Evolutionary conservation across 116 monocot species (phyloP).

Genomic region (Iris pallida): DNA sequence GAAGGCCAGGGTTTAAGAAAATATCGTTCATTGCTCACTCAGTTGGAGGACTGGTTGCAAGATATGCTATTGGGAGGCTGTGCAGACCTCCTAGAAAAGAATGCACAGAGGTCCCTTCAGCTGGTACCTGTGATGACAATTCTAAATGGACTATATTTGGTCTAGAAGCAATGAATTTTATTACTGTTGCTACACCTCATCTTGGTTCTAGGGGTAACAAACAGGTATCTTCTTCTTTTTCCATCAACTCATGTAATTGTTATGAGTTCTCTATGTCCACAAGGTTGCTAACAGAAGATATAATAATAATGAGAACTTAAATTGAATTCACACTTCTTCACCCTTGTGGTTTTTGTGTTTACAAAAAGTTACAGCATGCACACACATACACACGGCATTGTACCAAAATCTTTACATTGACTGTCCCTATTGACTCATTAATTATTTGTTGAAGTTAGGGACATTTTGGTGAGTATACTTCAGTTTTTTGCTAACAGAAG

Average conservation of each 20-base stretch:
- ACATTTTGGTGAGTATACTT: too few species aligned
- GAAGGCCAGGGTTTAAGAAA: slow-evolving; percentile 46
- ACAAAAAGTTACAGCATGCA: too few species aligned
- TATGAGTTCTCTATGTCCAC: too few species aligned
- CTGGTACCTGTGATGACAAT: slow-evolving; percentile 10
- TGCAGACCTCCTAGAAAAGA: slow-evolving; percentile 39
- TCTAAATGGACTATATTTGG: slow-evolving; percentile 64
- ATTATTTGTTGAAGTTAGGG: too few species aligned
- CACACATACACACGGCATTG: too few species aligned
- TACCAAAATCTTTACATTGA: too few species aligned
- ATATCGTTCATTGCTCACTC: slow-evolving; percentile 93
- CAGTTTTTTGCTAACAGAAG: too few species aligned
- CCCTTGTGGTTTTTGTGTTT: too few species aligned
- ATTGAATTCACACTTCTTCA: too few species aligned
- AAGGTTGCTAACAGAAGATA: too few species aligned
- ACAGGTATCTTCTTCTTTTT: slow-evolving; percentile 51
- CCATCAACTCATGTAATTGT: neutral
- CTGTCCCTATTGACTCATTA: too few species aligned
- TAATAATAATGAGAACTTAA: too few species aligned
- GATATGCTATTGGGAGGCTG: slow-evolving; percentile 87
- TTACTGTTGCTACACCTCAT: slow-evolving; percentile 96
- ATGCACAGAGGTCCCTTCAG: slow-evolving; percentile 1
- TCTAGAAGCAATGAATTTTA: slow-evolving; percentile 87
- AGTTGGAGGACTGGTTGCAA: slow-evolving; percentile 84
- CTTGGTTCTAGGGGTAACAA: slow-evolving; percentile 92